Conservation (phyloP, 208 protist species). For the Leishmania lainsoni region DNA sequence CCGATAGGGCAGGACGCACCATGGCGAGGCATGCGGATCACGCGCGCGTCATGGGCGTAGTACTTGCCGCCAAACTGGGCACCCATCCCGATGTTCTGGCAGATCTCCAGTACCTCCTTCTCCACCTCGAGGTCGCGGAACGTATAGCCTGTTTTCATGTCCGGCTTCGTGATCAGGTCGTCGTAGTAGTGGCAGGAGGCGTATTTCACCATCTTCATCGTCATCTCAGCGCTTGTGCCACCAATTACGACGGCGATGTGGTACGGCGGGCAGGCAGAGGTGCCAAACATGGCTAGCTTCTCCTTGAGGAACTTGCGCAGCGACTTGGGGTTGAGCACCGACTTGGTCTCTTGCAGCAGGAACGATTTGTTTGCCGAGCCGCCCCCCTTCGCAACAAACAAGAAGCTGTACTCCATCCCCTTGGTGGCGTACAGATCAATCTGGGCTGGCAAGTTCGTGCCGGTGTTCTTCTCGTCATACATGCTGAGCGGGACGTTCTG, state of each 20-base stretch:
- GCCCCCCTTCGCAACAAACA: constrained; percentile 97
- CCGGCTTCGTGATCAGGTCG: constrained; percentile 92
- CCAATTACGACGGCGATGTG: constrained; percentile 97
- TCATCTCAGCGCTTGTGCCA: constrained; percentile 95
- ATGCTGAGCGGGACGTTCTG: constrained; percentile 95
- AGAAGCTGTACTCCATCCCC: constrained; percentile 95
- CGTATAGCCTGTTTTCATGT: constrained; percentile 79
- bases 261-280: constrained; percentile 98
- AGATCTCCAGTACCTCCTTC: constrained; percentile 88
- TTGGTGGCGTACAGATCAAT: constrained; percentile 96
- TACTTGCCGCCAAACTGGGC: constrained; percentile 99
- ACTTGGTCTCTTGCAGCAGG: constrained; percentile 97
- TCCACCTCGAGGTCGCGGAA: constrained; percentile 96
- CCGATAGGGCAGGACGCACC: constrained; percentile 92
- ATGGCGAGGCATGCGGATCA: constrained; percentile 94
- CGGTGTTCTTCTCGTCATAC: constrained; percentile 98
- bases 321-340: constrained; percentile 93
- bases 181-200: constrained; percentile 95
- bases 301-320: constrained; percentile 93
- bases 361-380: constrained; percentile 98
- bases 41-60: constrained; percentile 97
- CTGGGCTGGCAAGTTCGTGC: constrained; percentile 97
- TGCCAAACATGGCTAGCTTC: constrained; percentile 94
- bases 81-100: constrained; percentile 93
- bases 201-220: constrained; percentile 97